A percentile compares a stretch with the other conserved stretches of the same genome.
phyloP scores from a whole-genome alignment of 2,329 filamentous ascomycete species.

The Phyllosticta paracitricarpa region DNA sequence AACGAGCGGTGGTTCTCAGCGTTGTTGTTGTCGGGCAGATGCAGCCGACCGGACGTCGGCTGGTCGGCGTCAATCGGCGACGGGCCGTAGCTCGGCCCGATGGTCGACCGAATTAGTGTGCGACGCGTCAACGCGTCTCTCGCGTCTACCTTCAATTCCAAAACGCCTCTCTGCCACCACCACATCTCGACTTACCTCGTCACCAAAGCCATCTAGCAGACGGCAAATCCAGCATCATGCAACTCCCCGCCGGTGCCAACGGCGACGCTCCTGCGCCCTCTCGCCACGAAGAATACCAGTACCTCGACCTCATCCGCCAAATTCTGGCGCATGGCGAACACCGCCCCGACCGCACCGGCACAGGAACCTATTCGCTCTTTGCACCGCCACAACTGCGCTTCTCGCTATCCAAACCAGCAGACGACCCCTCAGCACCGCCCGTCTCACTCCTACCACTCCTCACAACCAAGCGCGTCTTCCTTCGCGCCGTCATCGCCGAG shows the following conservation, averaged over 20 bases:
- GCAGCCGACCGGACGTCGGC: neutral
- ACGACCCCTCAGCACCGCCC: slow-evolving; percentile 29
- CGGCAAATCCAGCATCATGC: neutral
- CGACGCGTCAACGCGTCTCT: neutral
- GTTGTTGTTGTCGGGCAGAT: neutral
- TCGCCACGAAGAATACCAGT: slow-evolving; percentile 81
- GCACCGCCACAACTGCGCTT: slow-evolving; percentile 83
- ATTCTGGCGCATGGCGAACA: slow-evolving; percentile 79
- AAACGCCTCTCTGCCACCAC: neutral
- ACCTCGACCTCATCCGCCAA: slow-evolving; percentile 76
- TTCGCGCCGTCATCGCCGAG: slow-evolving; percentile 80
- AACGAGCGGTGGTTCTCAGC: neutral
- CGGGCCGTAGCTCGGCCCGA: neutral
- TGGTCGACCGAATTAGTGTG: neutral
- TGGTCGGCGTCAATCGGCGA: neutral
- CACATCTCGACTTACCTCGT: neutral
- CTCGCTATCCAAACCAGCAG: slow-evolving; percentile 53
- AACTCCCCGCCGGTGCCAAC: neutral
- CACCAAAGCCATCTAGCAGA: neutral
- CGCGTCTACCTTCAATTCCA: neutral
- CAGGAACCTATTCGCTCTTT: slow-evolving; percentile 83
- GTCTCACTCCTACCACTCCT: slow-evolving; percentile 75
- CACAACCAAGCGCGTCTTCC: slow-evolving; percentile 94
- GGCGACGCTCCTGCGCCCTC: neutral
- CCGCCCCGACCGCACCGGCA: slow-evolving; percentile 85